Percentiles rank a stretch among this genome's conserved stretches.
These are phyloP conservation scores for Lasiodiplodia citricola DNA, from an alignment of 2,329 filamentous ascomycete genomes.

Conservation along the genomic window DNA sequence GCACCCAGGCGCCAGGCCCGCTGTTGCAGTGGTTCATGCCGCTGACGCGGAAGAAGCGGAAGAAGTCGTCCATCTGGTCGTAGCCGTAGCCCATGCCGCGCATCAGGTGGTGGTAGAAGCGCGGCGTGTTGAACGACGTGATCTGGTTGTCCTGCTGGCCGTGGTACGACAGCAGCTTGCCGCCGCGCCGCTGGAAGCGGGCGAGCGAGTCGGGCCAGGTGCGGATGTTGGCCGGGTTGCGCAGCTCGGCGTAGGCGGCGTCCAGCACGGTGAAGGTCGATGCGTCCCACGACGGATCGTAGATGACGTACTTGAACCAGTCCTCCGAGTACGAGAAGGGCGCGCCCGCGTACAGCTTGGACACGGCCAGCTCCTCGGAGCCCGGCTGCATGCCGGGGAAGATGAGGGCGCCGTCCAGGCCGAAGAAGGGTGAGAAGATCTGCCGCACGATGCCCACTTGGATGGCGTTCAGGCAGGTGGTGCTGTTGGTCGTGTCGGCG, in stretches of 20 bases:
- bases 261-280: slow-evolving; percentile 48
- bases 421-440: slow-evolving; percentile 50
- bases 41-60: slow-evolving; percentile 58
- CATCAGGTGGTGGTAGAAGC: slow-evolving; percentile 56
- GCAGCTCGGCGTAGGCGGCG: slow-evolving; percentile 47
- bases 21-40: slow-evolving; percentile 59
- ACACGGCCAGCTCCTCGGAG: slow-evolving; percentile 42
- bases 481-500: slow-evolving; percentile 38
- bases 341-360: slow-evolving; percentile 39
- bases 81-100: slow-evolving; percentile 47
- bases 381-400: slow-evolving; percentile 60
- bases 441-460: slow-evolving; percentile 53
- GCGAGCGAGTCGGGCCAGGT: slow-evolving; percentile 49
- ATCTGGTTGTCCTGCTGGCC: slow-evolving; percentile 53
- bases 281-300: slow-evolving; percentile 51
- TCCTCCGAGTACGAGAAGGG: slow-evolving; percentile 52
- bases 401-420: slow-evolving; percentile 51
- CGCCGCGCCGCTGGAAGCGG: slow-evolving; percentile 44
- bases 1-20: slow-evolving; percentile 52
- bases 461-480: slow-evolving; percentile 48
- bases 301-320: slow-evolving; percentile 57
- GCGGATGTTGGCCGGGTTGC: slow-evolving; percentile 46
- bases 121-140: slow-evolving; percentile 50
- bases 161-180: slow-evolving; percentile 54
- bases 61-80: slow-evolving; percentile 48